Conservation (phyloP, 495 filamentous ascomycete species). For the Thermochaetoides thermophila region DNA sequence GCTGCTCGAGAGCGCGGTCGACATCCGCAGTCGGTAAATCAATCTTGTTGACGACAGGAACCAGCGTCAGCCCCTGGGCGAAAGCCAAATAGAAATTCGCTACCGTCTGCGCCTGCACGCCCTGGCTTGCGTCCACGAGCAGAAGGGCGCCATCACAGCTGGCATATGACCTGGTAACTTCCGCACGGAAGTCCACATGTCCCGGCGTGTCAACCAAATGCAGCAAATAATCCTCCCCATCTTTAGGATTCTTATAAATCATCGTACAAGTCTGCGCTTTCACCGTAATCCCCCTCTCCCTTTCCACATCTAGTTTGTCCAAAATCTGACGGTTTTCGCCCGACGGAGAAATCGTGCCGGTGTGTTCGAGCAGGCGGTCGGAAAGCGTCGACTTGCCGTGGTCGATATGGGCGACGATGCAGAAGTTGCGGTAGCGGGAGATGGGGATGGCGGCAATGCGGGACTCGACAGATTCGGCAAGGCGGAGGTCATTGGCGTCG, state of each 20-base stretch:
- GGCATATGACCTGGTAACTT: conserved; percentile 88
- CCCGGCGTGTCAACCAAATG: conserved; percentile 95
- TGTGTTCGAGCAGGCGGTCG: conserved; percentile 85
- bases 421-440: conserved; percentile 88
- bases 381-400: conserved; percentile 94
- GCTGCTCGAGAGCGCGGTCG: conserved; percentile 68
- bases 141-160: conserved; percentile 87
- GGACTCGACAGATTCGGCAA: conserved; percentile 45
- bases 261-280: conserved; percentile 98
- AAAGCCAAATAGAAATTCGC: conserved; percentile 98
- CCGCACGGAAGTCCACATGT: conserved; percentile 93
- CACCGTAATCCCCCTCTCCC: conserved; percentile 92
- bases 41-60: conserved; percentile 93
- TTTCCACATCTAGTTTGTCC: conserved; percentile 92
- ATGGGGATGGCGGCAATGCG: conserved; percentile 81
- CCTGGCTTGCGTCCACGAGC: conserved; percentile 86
- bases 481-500: conserved; percentile 6
- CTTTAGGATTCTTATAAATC: conserved; percentile 59
- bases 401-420: conserved; percentile 97
- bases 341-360: conserved; percentile 68
- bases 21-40: conserved; percentile 82
- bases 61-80: conserved; percentile 68
- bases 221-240: conserved; percentile 77
- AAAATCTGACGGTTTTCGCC: conserved; percentile 89
- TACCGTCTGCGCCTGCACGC: conserved; percentile 86